A percentile compares a stretch with the other conserved stretches of the same genome.
Conservation (phyloP, 495 filamentous ascomycete species). For the Aspergillus steynii region DNA sequence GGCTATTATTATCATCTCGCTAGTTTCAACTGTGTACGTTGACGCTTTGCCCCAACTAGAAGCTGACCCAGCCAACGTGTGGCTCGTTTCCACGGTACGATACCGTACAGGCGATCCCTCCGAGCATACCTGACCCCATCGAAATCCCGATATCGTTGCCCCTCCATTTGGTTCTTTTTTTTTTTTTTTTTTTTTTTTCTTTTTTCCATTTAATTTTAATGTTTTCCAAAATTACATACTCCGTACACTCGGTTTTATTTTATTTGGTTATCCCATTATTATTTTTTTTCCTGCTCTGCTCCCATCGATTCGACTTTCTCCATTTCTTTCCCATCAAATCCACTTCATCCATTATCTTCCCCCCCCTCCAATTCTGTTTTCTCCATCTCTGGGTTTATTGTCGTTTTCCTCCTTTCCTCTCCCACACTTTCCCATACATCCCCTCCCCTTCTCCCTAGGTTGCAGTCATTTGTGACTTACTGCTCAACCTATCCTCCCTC, state of each 20-base stretch:
- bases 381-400: constrained; percentile 16
- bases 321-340: constrained; percentile 29
- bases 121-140: not conserved
- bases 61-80: no score
- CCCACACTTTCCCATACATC: constrained; percentile 5
- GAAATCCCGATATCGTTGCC: constrained; percentile 12
- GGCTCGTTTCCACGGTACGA: not conserved
- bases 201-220: constrained; percentile 2
- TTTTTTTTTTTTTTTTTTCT: constrained; percentile 9
- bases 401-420: constrained; percentile 9
- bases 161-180: constrained; percentile 5
- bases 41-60: not conserved
- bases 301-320: constrained; percentile 7
- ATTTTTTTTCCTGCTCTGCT: not conserved
- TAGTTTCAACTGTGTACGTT: constrained; percentile 2
- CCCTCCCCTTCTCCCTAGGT: not conserved
- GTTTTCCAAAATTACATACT: not conserved
- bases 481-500: constrained; percentile 5
- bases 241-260: constrained; percentile 1
- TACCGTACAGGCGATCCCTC: constrained; percentile 2
- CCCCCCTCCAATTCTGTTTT: constrained; percentile 17
- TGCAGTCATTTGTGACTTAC: constrained; percentile 3
- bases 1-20: constrained; percentile 8
- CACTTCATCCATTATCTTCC: constrained; percentile 13
- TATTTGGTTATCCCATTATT: constrained; percentile 8